A percentile compares a stretch with the other conserved stretches of the same genome.
Evolutionary conservation across 2,329 filamentous ascomycete genomes (phyloP).

Genomic region (Alternaria sp.): DNA sequence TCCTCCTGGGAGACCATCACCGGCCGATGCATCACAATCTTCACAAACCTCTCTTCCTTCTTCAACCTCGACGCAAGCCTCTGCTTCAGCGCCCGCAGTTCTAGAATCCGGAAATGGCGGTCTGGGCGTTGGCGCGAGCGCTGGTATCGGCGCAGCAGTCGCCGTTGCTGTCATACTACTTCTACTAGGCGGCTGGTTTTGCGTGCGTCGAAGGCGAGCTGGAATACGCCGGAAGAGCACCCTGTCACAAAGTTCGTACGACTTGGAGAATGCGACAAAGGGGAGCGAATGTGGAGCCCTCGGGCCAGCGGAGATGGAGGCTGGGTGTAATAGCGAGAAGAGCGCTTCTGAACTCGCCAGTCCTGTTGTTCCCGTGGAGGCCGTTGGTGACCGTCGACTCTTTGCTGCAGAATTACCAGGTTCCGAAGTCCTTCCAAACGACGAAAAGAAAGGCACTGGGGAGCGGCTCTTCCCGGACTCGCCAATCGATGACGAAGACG

Average conservation of each 20-base stretch:
- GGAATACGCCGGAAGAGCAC: slow-evolving; percentile 3
- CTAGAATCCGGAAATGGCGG: background rate
- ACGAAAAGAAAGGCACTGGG: background rate
- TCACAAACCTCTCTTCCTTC: slow-evolving; percentile 1
- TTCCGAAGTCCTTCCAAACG: slow-evolving; percentile 4
- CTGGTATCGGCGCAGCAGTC: slow-evolving; percentile 27
- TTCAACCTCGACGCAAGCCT: slow-evolving; percentile 1
- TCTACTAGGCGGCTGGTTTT: slow-evolving; percentile 18
- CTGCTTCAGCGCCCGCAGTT: background rate
- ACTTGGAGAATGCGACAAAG: slow-evolving; percentile 19
- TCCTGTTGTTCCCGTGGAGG: slow-evolving; percentile 12
- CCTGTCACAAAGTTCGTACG: slow-evolving; percentile 6
- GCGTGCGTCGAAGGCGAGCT: slow-evolving; percentile 14
- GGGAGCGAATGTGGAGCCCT: slow-evolving; percentile 1
- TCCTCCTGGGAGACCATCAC: background rate
- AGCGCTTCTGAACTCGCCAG: slow-evolving; percentile 17
- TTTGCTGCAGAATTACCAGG: slow-evolving; percentile 23
- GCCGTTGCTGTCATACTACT: slow-evolving; percentile 17
- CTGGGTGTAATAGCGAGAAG: slow-evolving; percentile 1
- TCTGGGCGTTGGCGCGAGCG: slow-evolving; percentile 18
- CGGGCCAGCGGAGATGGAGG: slow-evolving; percentile 6
- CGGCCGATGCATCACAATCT: background rate
- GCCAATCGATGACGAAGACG: slow-evolving; percentile 19
- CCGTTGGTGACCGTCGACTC: slow-evolving; percentile 1
- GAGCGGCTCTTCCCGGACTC: slow-evolving; percentile 20